These are phyloP conservation scores for Hymenoscyphus salicellus DNA, from an alignment of 2,329 filamentous ascomycete species.

Conservation along the genomic window DNA sequence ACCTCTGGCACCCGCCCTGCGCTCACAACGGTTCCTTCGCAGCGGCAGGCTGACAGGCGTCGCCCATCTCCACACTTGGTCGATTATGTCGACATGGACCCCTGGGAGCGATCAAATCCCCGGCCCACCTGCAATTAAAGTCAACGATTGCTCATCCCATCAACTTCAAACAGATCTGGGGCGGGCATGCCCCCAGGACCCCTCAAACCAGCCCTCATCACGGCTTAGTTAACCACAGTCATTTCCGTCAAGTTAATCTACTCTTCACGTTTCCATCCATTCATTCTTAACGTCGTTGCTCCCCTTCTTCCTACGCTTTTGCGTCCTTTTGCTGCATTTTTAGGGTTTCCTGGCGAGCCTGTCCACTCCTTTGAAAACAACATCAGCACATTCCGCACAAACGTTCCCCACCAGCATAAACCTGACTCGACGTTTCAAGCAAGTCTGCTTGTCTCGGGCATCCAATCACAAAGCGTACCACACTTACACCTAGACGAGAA, in stretches of 20 bases:
- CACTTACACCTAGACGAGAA: constrained; percentile 3
- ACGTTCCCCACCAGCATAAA: constrained; percentile 22
- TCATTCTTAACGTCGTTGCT: constrained; percentile 17
- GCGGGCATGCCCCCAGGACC: constrained; percentile 10
- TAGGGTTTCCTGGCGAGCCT: constrained; percentile 35
- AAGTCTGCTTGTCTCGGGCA: constrained; percentile 8
- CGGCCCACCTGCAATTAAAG: constrained; percentile 37
- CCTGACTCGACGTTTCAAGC: constrained; percentile 23
- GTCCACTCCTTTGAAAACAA: constrained; percentile 32
- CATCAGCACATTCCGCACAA: not conserved
- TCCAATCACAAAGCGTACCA: constrained; percentile 21
- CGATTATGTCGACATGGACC: constrained; percentile 25
- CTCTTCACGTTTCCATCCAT: constrained; percentile 13
- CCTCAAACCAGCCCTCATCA: constrained; percentile 2
- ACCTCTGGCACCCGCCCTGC: not conserved
- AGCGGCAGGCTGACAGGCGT: constrained; percentile 12
- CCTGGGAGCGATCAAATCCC: constrained; percentile 43
- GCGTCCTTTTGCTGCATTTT: constrained; percentile 13
- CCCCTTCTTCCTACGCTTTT: constrained; percentile 19
- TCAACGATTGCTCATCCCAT: constrained; percentile 42
- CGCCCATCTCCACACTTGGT: constrained; percentile 23
- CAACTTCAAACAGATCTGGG: constrained; percentile 49
- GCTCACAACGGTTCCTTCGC: not conserved
- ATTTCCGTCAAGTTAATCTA: constrained; percentile 10
- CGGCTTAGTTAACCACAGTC: constrained; percentile 6